Evolutionary conservation across 345 rosid genomes (phyloP).

Genomic region (Arabidopsis thaliana): DNA sequence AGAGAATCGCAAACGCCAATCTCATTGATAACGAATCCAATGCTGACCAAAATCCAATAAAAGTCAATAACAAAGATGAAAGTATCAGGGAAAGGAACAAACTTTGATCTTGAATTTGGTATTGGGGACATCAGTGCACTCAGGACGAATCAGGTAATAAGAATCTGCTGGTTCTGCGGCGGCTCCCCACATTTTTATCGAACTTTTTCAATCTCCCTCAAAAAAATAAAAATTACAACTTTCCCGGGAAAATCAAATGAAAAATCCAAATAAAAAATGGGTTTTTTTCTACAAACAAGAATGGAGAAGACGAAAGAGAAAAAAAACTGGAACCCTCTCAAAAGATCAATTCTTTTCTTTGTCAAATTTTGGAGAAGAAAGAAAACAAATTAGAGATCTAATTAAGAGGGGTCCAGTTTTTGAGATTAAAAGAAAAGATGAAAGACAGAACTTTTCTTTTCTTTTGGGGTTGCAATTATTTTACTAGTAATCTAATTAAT

Average conservation of each 20-base stretch:
- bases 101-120: slow-evolving; percentile 95
- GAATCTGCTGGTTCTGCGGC: slow-evolving; percentile 79
- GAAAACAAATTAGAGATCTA: slow-evolving; percentile 12
- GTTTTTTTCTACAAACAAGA: slow-evolving; percentile 5
- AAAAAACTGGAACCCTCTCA: slow-evolving; percentile 38
- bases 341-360: slow-evolving; percentile 30
- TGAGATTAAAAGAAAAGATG: slow-evolving; percentile 37
- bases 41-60: neutral
- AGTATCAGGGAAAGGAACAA: slow-evolving; percentile 10
- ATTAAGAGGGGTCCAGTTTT: slow-evolving; percentile 31
- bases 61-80: neutral
- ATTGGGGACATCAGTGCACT: slow-evolving; percentile 91
- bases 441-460: slow-evolving; percentile 38
- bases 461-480: slow-evolving; percentile 6
- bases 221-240: slow-evolving; percentile 22
- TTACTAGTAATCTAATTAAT: slow-evolving; percentile 3
- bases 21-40: neutral
- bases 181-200: slow-evolving; percentile 70
- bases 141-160: slow-evolving; percentile 89
- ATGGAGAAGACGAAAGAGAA: slow-evolving; percentile 22
- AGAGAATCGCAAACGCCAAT: slow-evolving; percentile 8
- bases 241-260: slow-evolving; percentile 28
- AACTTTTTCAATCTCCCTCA: neutral
- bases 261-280: neutral
- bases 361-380: neutral